Evolutionary conservation across 2,329 filamentous ascomycete species (phyloP), one percentile per base, ranked within the genome.

Genomic region (Nothopassalora personata): DNA sequence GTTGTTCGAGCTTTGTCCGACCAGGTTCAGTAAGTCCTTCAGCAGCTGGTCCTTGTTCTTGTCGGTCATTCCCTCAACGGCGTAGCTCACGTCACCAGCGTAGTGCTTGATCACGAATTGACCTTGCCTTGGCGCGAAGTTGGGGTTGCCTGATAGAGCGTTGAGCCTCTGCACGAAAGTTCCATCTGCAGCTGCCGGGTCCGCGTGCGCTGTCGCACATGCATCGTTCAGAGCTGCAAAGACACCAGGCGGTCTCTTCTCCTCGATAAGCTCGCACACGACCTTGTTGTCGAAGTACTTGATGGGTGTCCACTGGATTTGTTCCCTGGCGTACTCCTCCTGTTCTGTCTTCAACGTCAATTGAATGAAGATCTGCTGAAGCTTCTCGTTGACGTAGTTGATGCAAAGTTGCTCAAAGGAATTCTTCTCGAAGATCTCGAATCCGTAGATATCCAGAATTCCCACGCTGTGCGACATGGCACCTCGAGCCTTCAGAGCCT

Each of bases 231-330:
- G 80, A 4, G 92, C 92, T 6, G 94, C 94, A 72, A 99, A 97
- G 49, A 99, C 86, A 70, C 94, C 94, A 1, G 91, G 89, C 5
- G 94, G 94, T 56, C 92, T 82, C 72, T 88, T 86, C 71, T 95
- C 90, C 75, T 99, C 94, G 67, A 99, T 99, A 70, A 99, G 76
- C 62, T 97, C 94, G 73, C 94, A 99, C 58, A 99, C 94, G 51
- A 99, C 88, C 80, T 97, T 97, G 82, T 99, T 99, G 77, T 99
- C 94, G 69, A 97, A 99, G 77, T 97, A 99, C 70, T 94, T 95
- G 81, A 99, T 99, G 2, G 94, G 94, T 0, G 92, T 97, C 94
- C 94, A 99, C 72, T 96, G 87, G 72, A 99, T 99, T 79, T 97
- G 87, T 75, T 99, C 94, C 52, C 90, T 83, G 15, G 89, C 91